Base-by-base conservation (phyloP, 2,329 filamentous ascomycete species). In the Pezicula neosporulosa region DNA sequence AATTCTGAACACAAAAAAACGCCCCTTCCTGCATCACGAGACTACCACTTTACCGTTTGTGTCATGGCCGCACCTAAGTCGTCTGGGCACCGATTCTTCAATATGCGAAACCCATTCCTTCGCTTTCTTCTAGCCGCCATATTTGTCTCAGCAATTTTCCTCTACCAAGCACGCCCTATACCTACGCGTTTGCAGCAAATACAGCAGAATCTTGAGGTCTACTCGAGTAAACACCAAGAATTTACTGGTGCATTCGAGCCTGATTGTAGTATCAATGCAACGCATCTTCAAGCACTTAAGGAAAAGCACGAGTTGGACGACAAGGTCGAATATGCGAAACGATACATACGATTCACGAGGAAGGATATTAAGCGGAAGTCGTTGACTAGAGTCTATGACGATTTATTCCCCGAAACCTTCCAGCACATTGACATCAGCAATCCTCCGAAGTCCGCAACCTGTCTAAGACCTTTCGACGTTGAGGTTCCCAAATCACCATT, bases 251-350 rank as follows among this genome's bases (percentile, higher is more conserved):
- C 13, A 30, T 44, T 36, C 39, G 21, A 38, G 38, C 52, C 48
- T 36, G 56, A 78, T 59, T 83, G 79, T 66, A 69, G 70, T 55
- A 66, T 78, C 51, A 74, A 82, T 62, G 68, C 69, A 39, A 68
- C 70, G 12, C 71, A 75, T 48, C 70, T 82, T 50, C 66, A 67
- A 45, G 64, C 69, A 5, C 61, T 81, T 50, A 72, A 75, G 58
- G 60, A 74, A 24, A 73, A 71, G 54, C 78, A 78, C 58, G 65
- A 69, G 9, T 69, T 83, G 12, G 68, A 72, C 21, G 72, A 77
- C 38, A 70, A 70, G 37, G 77, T 82, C 56, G 75, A 82, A 56
- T 82, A 82, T 67, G 71, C 75, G 52, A 78, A 78, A 66, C 73
- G 80, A 50, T 80, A 82, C 58, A 68, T 82, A 21, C 75, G 75